These are phyloP conservation scores for Chaetomium cochliodes DNA, from an alignment of 495 filamentous ascomycete genomes.

Conservation along the genomic window DNA sequence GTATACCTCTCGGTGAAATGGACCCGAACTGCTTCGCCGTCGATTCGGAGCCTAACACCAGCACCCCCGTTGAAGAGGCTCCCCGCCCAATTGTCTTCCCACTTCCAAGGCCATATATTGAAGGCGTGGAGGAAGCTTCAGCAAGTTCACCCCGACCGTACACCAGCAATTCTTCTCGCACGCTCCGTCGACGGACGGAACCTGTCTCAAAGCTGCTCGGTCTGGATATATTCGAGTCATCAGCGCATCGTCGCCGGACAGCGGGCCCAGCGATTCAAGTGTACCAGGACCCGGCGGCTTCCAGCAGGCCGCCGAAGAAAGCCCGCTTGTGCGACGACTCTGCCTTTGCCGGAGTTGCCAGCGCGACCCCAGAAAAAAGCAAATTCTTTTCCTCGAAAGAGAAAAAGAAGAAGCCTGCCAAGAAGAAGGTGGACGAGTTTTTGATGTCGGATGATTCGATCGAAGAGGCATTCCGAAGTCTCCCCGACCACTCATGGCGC, in stretches of 20 bases:
- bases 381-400: conserved; percentile 42
- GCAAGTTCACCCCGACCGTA: conserved; percentile 28
- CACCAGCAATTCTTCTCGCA: conserved; percentile 23
- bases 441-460: conserved; percentile 50
- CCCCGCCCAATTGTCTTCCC: conserved; percentile 46
- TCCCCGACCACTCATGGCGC: conserved; percentile 38
- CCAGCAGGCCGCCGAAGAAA: conserved; percentile 50
- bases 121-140: conserved; percentile 25
- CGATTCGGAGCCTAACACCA: conserved; percentile 30
- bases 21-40: conserved; percentile 74
- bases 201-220: conserved; percentile 40
- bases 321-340: conserved; percentile 48
- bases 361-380: conserved; percentile 36
- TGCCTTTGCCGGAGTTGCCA: conserved; percentile 20
- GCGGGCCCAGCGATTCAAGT: conserved; percentile 27
- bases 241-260: conserved; percentile 40
- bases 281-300: conserved; percentile 27
- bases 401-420: conserved; percentile 27
- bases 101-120: conserved; percentile 49
- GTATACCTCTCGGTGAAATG: conserved; percentile 79
- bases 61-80: conserved; percentile 30
- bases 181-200: conserved; percentile 42
- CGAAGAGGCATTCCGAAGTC: conserved; percentile 44
- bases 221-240: conserved; percentile 22
- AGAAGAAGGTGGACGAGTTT: conserved; percentile 29